Base-by-base conservation (phyloP, 225 moss, liverwort and hornwort species). In the Ulota crispa region DNA sequence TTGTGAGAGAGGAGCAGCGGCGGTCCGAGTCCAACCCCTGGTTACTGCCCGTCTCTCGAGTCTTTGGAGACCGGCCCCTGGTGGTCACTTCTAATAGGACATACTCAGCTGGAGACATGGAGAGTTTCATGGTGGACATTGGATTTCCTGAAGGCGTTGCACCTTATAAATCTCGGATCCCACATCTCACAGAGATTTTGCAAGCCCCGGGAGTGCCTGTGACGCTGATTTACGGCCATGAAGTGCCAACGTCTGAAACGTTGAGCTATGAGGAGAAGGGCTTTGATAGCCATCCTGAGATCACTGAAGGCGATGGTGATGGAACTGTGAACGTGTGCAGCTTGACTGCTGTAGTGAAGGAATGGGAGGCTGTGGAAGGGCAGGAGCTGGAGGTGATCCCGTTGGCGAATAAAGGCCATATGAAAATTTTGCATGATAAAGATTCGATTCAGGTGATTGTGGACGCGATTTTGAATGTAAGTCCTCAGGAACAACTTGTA, bases 11-110 rank as follows among this genome's bases (percentile, higher is more conserved):
- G 26, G 92, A 88, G 85, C 98, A 98, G 78, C 91, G 98, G 43
- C 93, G 88, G 18, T 95, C 95, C 12, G 98, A 98, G 86, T 89
- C 86, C 59, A 98, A 98, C 64, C 61, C 95, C 28, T 98, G 97
- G 97, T 69, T 98, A 6, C 64, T 98, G 39, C 97, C 97, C 16
- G 87, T 87, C 19, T 71, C 92, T 28, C 73, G 78, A 47, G 84
- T 92, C 39, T 98, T 92, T 64, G 92, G 92, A 52, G 34, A 83
- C 54, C 84, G 86, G 26, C 89, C 95, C 23, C 76, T 98, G n/a
- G 94, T 94, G 41, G 64, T 89, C 42, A 86, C 92, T 19, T 86
- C 92, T 9, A 28, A 76, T 14, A 81, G 89, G 63, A 85, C 64
- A n/a, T 98, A 98, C 85, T 83, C 92, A 5, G 92, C 94, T 14